phyloP scores from a whole-genome alignment of 139 green algal species.

The Limnomonas spitsbergensis region DNA sequence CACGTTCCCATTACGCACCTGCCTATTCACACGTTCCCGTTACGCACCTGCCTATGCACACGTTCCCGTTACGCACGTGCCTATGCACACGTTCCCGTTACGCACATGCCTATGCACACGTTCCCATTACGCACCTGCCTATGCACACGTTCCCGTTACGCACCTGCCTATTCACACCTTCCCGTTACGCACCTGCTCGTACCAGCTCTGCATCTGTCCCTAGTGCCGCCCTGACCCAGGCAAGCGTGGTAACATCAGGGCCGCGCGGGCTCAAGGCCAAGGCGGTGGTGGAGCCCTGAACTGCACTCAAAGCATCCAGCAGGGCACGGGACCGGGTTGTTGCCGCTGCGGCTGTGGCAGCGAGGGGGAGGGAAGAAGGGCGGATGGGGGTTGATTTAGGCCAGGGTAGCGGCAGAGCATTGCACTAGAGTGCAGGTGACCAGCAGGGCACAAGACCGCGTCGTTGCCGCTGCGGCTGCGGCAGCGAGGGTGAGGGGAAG shows the following conservation, averaged over 20 bases:
- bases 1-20: no score
- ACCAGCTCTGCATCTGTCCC: slow-evolving; percentile 41
- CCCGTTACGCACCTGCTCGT: slow-evolving; percentile 37
- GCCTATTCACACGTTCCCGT: no score
- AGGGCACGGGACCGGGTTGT: slow-evolving; percentile 29
- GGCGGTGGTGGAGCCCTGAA: slow-evolving; percentile 17
- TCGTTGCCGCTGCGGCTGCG: slow-evolving; percentile 18
- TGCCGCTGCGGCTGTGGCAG: slow-evolving; percentile 17
- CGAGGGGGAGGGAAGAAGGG: not conserved
- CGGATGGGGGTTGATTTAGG: not conserved
- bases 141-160: no score
- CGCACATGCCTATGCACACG: no score
- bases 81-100: no score
- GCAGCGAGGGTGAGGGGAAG: not conserved
- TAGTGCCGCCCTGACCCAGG: slow-evolving; percentile 35
- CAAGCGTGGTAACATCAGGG: slow-evolving; percentile 33
- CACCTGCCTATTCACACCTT: no score
- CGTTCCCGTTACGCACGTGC: no score
- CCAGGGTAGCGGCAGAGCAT: not conserved
- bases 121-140: no score
- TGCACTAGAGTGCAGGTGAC: slow-evolving; percentile 20
- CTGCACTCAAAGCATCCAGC: slow-evolving; percentile 22
- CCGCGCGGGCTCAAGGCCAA: slow-evolving; percentile 29
- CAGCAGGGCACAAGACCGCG: slow-evolving; percentile 37
- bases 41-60: no score